Evolutionary conservation across 768 basidiomycete genomes (phyloP), one percentile per base, ranked within the genome.

Genomic region (Lactifluus pinguis): DNA sequence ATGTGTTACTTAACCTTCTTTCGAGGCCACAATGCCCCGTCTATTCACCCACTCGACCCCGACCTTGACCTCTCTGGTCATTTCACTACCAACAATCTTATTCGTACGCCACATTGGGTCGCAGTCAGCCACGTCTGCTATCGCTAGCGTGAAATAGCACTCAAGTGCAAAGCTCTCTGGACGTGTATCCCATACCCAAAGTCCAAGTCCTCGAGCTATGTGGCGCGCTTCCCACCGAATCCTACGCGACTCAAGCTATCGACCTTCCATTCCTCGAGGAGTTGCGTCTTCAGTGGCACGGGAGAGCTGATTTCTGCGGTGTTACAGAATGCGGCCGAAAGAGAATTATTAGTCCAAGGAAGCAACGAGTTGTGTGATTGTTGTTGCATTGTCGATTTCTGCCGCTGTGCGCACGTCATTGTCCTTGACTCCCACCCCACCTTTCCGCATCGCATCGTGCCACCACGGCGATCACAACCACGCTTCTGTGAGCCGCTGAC

Each of bases 91-190:
- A 17, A 58, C 9, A 39, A 57, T 7, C 61, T 56, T 52, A 57
- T 62, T 39, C 61, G 61, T 41, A 62, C 61, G 19, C 61, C 61
- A 29, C 61, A 62, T 49, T 64, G 63, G 63, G 55, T 64, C 13
- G 63, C 63, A 0, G 63, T 64, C 8, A 62, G 60, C 13, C 60
- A 64, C 11, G 63, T 64, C 44, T 62, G 63, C 34, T 51, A 32
- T 52, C 55, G 30, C 14, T 64, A 60, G 63, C 60, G 63, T 4
- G 51, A 64, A 30, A 51, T 53, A 14, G 63, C 63, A 11, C 36
- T 64, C 36, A 49, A 17, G 13, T 64, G 60, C 41, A 62, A 52
- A 44, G 54, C 51, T 13, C 42, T 62, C 19, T 64, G 63, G 63
- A 62, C 63, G 2, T 30, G 25, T 47, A 25, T 62, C 21, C 13